These are phyloP conservation scores for Irpex sp. DNA, from an alignment of 1,284 basidiomycete species.

Conservation along the genomic window DNA sequence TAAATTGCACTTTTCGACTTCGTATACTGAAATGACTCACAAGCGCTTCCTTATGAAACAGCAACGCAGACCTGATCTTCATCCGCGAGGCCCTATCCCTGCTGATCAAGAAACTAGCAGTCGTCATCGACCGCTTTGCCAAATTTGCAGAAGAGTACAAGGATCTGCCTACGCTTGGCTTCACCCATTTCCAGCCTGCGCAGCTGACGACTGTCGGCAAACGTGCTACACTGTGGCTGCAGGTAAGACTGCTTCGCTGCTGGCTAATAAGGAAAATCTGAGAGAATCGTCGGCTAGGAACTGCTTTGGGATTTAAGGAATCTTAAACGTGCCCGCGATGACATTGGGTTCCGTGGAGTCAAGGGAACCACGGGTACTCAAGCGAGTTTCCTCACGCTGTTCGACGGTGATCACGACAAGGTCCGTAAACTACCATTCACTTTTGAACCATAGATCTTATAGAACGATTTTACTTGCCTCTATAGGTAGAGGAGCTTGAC, in stretches of 20 bases:
- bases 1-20: no score
- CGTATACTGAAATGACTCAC: no score
- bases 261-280: no score
- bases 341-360: conserved; percentile 96
- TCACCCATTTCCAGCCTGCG: conserved; percentile 99
- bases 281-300: conserved; percentile 48
- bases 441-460: not conserved
- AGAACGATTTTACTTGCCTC: not conserved
- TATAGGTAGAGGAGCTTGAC: conserved; percentile 87
- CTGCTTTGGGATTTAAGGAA: conserved; percentile 97
- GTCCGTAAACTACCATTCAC: conserved; percentile 29
- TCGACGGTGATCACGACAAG: conserved; percentile 95
- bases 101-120: conserved; percentile 83
- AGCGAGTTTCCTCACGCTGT: conserved; percentile 91
- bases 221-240: conserved; percentile 96
- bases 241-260: conserved; percentile 52
- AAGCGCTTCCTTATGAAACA: conserved; percentile 26
- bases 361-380: conserved; percentile 99
- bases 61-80: conserved; percentile 98
- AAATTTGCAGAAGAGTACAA: conserved; percentile 74
- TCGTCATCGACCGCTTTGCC: conserved; percentile 87
- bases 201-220: conserved; percentile 99
- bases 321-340: conserved; percentile 86
- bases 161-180: conserved; percentile 87
- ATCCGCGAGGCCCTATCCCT: conserved; percentile 84